Percentiles rank a stretch among this genome's conserved stretches.
phyloP scores from a whole-genome alignment of 176 grass and related monocot species.

The Leersia perrieri region DNA sequence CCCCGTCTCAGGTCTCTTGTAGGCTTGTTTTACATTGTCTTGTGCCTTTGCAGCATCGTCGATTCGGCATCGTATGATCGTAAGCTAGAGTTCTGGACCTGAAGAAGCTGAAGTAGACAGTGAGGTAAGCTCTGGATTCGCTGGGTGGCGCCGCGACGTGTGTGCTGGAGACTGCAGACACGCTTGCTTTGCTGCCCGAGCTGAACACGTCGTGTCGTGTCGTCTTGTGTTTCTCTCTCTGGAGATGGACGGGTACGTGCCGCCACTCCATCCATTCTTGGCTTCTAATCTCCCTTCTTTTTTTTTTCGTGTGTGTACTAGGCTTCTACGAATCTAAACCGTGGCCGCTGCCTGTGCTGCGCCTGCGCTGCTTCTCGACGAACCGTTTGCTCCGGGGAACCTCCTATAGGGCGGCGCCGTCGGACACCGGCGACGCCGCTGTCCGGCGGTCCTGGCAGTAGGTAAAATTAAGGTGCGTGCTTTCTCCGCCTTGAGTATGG shows the following conservation, averaged over 20 bases:
- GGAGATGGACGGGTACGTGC: not conserved
- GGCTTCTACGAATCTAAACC: too few species aligned
- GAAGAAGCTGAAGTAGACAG: too few species aligned
- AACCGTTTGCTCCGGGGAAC: not conserved
- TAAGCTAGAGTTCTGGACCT: too few species aligned
- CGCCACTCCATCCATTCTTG: not conserved
- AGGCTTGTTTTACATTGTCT: too few species aligned
- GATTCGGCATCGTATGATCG: too few species aligned
- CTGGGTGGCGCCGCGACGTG: too few species aligned
- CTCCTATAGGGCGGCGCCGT: not conserved
- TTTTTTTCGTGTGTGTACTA: too few species aligned
- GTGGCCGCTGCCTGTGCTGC: not conserved
- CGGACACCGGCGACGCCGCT: not conserved
- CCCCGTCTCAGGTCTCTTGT: not conserved
- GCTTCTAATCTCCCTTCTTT: not conserved
- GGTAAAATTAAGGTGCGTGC: not conserved
- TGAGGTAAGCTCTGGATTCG: too few species aligned
- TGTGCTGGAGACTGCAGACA: too few species aligned
- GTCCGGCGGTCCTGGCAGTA: not conserved
- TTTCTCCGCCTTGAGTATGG: not conserved
- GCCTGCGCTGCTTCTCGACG: not conserved
- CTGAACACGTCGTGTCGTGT: not conserved
- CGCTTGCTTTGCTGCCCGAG: too few species aligned
- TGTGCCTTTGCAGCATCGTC: too few species aligned
- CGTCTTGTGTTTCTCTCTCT: not conserved